These are phyloP conservation scores for Tricholoma sp. DNA, from an alignment of 768 basidiomycete genomes.

Conservation along the genomic window DNA sequence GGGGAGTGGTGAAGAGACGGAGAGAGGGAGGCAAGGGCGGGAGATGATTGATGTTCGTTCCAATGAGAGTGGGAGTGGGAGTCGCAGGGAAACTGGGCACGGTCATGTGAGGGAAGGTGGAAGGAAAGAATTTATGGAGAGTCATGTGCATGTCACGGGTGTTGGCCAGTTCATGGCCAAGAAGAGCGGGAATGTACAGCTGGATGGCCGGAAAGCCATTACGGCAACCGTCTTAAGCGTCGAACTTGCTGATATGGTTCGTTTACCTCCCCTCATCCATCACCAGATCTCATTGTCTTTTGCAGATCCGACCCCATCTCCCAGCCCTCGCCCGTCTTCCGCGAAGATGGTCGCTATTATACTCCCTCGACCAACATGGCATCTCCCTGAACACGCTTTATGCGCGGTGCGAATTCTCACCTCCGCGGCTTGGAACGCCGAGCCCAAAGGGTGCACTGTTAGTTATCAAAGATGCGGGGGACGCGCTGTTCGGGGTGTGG, in stretches of 20 bases:
- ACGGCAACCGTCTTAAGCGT: conserved; percentile 49
- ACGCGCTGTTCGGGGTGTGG: conserved; percentile 77
- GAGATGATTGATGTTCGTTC: conserved; percentile 13
- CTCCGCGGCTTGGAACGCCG: conserved; percentile 24
- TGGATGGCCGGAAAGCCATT: conserved; percentile 50
- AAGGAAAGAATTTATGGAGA: not conserved
- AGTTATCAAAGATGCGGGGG: conserved; percentile 57
- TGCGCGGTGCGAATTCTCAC: conserved; percentile 44
- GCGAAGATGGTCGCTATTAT: conserved; percentile 70
- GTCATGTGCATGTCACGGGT: conserved; percentile 13
- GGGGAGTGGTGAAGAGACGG: not conserved
- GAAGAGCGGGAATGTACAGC: conserved; percentile 41
- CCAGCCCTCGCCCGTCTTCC: conserved; percentile 72
- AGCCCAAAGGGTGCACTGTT: conserved; percentile 46
- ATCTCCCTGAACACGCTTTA: conserved; percentile 91
- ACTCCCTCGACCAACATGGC: conserved; percentile 93
- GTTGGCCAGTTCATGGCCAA: conserved; percentile 47
- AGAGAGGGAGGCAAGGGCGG: conserved; percentile 14
- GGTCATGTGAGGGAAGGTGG: not conserved
- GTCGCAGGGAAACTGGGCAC: not conserved
- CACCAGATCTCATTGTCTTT: not conserved
- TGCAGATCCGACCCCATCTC: conserved; percentile 63
- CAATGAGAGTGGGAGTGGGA: conserved; percentile 7
- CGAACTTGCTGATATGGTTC: conserved; percentile 56
- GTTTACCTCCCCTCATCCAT: conserved; percentile 16